Evolutionary conservation across 441 rosid species (phyloP), one percentile per base, ranked within the genome.

Genomic region (Populus hybrid): DNA sequence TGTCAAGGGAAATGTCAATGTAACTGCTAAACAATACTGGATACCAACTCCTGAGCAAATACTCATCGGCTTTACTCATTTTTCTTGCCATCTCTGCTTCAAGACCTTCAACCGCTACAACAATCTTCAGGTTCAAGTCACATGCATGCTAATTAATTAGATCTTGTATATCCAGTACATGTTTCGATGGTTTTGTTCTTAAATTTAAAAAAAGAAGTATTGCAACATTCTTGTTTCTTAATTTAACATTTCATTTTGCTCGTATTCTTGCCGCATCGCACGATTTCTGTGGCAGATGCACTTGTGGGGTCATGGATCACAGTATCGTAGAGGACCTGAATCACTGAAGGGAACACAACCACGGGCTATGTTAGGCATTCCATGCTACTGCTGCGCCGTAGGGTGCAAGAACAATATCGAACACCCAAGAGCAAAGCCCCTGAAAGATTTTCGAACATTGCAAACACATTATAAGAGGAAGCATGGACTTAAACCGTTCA

Each of bases 251-350:
- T 35, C 23, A 11, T 18, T 40, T 24, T 26, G 35, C 35, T 36
- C 5, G 19, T 59, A 19, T 36, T 46, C 12, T 23, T 61, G 26
- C 30, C 32, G 12, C 16, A 23, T 23, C 59, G 19, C 59, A 5
- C 6, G 59, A 14, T 46, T 46, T 46, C 57, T 46, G 57, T 21
- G 67, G 71, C 83, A 87, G 95, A 94, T 94, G 95, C 98, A 92
- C 82, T 87, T 92, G 94, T 94, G 98, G 98, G 95, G 97, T 5
- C 98, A 94, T 59, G 97, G 97, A 78, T 92, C 97, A 34, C 93
- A 92, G 71, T 92, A 92, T 77, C 84, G 98, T 2, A 87, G 85
- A 81, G 95, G 98, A 12, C 89, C 95, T 3, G 92, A 90, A 63
- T 92, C 94, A 2, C 84, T 92, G 11, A 92, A 86, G 83, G 95